phyloP scores from a whole-genome alignment of 2,329 filamentous ascomycete genomes.

The Zymoseptoria passerinii region DNA sequence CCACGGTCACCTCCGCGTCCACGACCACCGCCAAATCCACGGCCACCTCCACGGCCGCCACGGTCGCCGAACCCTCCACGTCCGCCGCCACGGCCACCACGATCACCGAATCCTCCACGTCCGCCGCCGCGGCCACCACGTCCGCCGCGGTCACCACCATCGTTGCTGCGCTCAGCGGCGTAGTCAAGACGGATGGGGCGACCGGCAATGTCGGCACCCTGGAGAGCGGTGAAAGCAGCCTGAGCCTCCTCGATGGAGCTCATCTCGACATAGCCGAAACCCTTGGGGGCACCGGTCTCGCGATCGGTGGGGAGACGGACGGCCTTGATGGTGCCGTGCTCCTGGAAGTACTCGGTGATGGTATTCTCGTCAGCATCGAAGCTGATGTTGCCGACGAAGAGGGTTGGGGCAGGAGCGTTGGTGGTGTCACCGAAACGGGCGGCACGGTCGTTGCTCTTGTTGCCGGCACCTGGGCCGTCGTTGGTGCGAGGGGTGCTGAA shows the following conservation, averaged over 20 bases:
- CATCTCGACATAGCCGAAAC: slow-evolving; percentile 87
- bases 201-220: slow-evolving; percentile 62
- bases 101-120: slow-evolving; percentile 31
- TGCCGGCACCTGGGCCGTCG: slow-evolving; percentile 31
- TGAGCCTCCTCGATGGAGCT: slow-evolving; percentile 74
- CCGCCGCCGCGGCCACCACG: slow-evolving; percentile 39
- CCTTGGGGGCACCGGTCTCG: slow-evolving; percentile 77
- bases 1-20: slow-evolving; percentile 45
- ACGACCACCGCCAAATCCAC: slow-evolving; percentile 45
- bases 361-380: slow-evolving; percentile 73
- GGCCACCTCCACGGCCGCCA: slow-evolving; percentile 44
- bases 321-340: slow-evolving; percentile 62
- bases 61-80: slow-evolving; percentile 39
- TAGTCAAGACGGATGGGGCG: slow-evolving; percentile 78
- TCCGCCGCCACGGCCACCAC: slow-evolving; percentile 27
- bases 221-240: slow-evolving; percentile 60
- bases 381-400: slow-evolving; percentile 86
- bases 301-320: slow-evolving; percentile 83
- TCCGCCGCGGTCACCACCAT: slow-evolving; percentile 33
- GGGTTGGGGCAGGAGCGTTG: slow-evolving; percentile 73
- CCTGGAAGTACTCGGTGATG: slow-evolving; percentile 65
- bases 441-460: slow-evolving; percentile 49
- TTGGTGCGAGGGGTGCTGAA: slow-evolving; percentile 61
- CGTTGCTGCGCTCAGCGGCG: slow-evolving; percentile 45
- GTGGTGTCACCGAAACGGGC: slow-evolving; percentile 66